Base-by-base conservation (phyloP, 495 filamentous ascomycete species). In the Penicillium coprophilum region DNA sequence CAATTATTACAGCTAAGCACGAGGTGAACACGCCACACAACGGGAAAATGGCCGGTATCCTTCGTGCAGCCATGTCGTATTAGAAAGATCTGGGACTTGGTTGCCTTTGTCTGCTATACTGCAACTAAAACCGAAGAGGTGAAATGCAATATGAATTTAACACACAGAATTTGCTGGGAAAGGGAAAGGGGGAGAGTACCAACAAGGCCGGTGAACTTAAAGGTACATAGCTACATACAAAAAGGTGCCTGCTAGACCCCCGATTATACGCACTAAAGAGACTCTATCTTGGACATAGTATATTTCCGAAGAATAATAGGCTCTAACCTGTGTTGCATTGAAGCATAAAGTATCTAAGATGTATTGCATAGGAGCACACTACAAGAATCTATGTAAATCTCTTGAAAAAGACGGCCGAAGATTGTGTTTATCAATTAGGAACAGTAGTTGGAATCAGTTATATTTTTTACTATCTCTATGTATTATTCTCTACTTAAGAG, bases 1-100 rank as follows among this genome's bases (percentile, higher is more conserved):
- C 56, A 28, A 31, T 57, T 55, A 50, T 76, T 76, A 52, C 74
- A 75, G 55, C 76, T 76, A 24, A 76, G 72, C 64, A 77, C 71
- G 15, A 77, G 58, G 59, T 72, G 73, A 53, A 76, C 74, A 39
- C 73, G 71, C 71, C 72, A 77, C 46, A 72, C 72, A 41, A 59
- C 61, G 11, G 74, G 74, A 43, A 73, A 76, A 59, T 75, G 74
- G 55, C 73, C 73, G 55, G 64, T 51, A 32, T 66, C 3, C 4
- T n/a, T 38, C 0, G 34, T n/a, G 15, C 66, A 71, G 74, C 72
- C 50, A 76, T 58, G 56, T 77, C 74, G 44, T 74, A 75, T 27
- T 76, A 49, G 41, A 75, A n/a, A n/a, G n/a, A n/a, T n/a, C n/a
- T n/a, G n/a, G n/a, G n/a, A n/a, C n/a, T n/a, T n/a, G n/a, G n/a